These are phyloP conservation scores for Alternaria sp. DNA, from an alignment of 2,329 filamentous ascomycete genomes.

Conservation along the genomic window DNA sequence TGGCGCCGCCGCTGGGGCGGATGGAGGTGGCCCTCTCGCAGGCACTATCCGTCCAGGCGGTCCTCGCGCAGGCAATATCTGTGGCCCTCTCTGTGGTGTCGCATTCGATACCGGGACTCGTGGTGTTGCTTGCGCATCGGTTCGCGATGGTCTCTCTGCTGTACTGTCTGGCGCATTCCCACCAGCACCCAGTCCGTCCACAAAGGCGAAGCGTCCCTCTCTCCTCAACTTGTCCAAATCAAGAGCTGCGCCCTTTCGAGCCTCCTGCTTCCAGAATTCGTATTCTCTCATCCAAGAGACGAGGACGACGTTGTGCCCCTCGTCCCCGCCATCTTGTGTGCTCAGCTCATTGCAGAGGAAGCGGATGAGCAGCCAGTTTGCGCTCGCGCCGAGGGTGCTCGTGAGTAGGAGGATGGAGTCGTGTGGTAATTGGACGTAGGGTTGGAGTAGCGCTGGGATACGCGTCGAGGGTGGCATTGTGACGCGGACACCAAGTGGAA, in stretches of 20 bases:
- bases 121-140: slow-evolving; percentile 3
- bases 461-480: slow-evolving; percentile 54
- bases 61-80: slow-evolving; percentile 23
- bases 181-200: slow-evolving; percentile 75
- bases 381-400: slow-evolving; percentile 61
- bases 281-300: slow-evolving; percentile 83
- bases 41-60: slow-evolving; percentile 26
- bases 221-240: slow-evolving; percentile 69
- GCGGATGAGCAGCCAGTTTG: slow-evolving; percentile 64
- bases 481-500: slow-evolving; percentile 5
- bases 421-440: slow-evolving; percentile 66
- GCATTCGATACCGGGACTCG: not conserved
- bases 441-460: slow-evolving; percentile 69
- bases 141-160: not conserved
- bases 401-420: slow-evolving; percentile 71
- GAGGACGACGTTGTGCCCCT: slow-evolving; percentile 64
- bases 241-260: slow-evolving; percentile 71
- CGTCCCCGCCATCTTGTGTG: slow-evolving; percentile 37
- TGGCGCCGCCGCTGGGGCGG: not conserved
- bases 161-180: slow-evolving; percentile 8
- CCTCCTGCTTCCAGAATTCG: slow-evolving; percentile 78
- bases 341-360: slow-evolving; percentile 58
- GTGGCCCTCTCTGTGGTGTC: slow-evolving; percentile 1
- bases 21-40: slow-evolving; percentile 17
- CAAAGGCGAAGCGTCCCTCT: slow-evolving; percentile 70